Evolutionary conservation across 148 eudicot genomes (phyloP).

Genomic region (Camellia granthamiana): DNA sequence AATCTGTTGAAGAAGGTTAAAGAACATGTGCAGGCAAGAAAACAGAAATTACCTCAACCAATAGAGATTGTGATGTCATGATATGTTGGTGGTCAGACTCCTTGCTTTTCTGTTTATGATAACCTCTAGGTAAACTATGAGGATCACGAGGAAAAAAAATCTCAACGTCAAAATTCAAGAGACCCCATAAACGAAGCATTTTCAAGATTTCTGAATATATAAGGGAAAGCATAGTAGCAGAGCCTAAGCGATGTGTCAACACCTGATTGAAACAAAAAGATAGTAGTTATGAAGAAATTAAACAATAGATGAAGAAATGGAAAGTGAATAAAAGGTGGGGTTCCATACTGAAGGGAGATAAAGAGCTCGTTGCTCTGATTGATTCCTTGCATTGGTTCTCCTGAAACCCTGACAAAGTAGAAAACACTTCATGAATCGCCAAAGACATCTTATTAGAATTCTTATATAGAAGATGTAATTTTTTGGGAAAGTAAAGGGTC

Average conservation of each 20-base stretch:
- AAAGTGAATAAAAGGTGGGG: neutral
- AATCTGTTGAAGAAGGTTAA: neutral
- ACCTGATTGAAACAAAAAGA: constrained; percentile 41
- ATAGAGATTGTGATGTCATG: constrained; percentile 62
- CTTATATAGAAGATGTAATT: neutral
- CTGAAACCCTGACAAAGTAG: constrained; percentile 59
- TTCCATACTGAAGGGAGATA: constrained; percentile 84
- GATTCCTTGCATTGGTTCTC: constrained; percentile 46
- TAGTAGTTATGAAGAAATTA: neutral
- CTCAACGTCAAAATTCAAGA: constrained; percentile 78
- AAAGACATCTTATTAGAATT: neutral
- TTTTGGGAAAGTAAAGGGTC: neutral
- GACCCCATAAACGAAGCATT: constrained; percentile 66
- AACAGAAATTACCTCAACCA: constrained; percentile 56
- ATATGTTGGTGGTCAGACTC: constrained; percentile 72
- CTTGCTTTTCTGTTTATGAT: constrained; percentile 62
- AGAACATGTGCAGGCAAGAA: constrained; percentile 2
- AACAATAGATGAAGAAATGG: neutral
- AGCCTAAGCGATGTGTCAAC: constrained; percentile 79
- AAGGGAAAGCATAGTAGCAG: constrained; percentile 68
- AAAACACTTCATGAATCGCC: constrained; percentile 9
- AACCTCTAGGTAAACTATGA: constrained; percentile 69
- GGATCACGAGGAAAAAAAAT: constrained; percentile 67
- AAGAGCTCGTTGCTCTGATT: constrained; percentile 58
- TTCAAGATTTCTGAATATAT: constrained; percentile 76